Evolutionary conservation across 352 stramenopile species (phyloP), one percentile per base, ranked within the genome.

Genomic region (Phytophthora syringae): DNA sequence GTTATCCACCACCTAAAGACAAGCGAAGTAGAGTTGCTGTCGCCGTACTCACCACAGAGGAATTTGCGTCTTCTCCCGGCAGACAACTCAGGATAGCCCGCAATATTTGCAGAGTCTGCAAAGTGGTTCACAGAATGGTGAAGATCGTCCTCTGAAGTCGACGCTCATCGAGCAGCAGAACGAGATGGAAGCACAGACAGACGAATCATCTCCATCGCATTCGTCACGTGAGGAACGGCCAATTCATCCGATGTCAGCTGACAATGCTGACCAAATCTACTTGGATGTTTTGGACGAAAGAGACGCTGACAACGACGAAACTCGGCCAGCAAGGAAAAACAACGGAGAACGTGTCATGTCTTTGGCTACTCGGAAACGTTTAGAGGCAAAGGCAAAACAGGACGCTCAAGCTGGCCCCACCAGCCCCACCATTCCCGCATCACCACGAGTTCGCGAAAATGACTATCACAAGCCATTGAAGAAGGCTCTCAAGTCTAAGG

Each of bases 361-460:
- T 5, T 24, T 69, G 24, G 56, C 62, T 10, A 72, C 62, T n/a
- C 67, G 83, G 16, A 94, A 92, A 34, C 67, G 86, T 1, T 39
- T 94, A 1, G 82, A 92, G 53, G 77, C 84, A 1, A 92, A 90
- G 45, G 64, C 77, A 5, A 84, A 86, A 15, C 74, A 77, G 25
- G 75, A 84, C 24, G 13, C 43, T 9, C 50, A 66, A 24, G 15
- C 9, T 51, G 21, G 7, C 34, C 30, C 13, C 27, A 16, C n/a
- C 27, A 51, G 11, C 28, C 11, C 20, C 3, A 43, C 20, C 11
- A 32, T 25, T 2, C 1, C 27, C n/a, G 21, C 12, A 16, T 56
- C 49, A 22, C 58, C 28, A 20, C 21, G 22, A 45, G 18, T 1
- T 2, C 13, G 32, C 27, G 40, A 58, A 42, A 36, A 24, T 42